These are phyloP conservation scores for Chalaropsis thielavioides DNA, from an alignment of 2,329 filamentous ascomycete genomes.

Conservation along the genomic window DNA sequence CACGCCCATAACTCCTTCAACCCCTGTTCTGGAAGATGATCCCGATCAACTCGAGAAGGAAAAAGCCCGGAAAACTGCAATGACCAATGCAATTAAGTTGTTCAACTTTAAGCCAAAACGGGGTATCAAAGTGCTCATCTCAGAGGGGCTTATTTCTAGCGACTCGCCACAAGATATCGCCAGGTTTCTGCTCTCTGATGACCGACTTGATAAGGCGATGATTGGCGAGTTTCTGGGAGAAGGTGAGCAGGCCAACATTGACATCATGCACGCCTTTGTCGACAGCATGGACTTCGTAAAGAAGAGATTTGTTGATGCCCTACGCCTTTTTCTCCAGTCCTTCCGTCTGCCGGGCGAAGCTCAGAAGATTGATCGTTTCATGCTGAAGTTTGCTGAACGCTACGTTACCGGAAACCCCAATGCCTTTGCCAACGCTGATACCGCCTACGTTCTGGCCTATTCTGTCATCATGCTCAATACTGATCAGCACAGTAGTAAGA, in stretches of 20 bases:
- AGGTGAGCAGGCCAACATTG: slow-evolving; percentile 82
- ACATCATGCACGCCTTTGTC: slow-evolving; percentile 97
- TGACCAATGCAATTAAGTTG: slow-evolving; percentile 73
- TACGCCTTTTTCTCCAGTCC: slow-evolving; percentile 82
- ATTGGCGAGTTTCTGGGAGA: slow-evolving; percentile 92
- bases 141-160: slow-evolving; percentile 75
- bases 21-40: slow-evolving; percentile 68
- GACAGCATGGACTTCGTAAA: slow-evolving; percentile 88
- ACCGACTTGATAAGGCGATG: slow-evolving; percentile 76
- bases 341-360: slow-evolving; percentile 92
- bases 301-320: slow-evolving; percentile 79
- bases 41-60: slow-evolving; percentile 87
- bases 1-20: slow-evolving; percentile 37
- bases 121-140: slow-evolving; percentile 69
- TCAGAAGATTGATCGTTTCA: slow-evolving; percentile 98
- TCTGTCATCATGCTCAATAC: slow-evolving; percentile 96
- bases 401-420: slow-evolving; percentile 93
- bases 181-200: slow-evolving; percentile 63
- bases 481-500: slow-evolving; percentile 81
- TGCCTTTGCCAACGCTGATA: slow-evolving; percentile 95
- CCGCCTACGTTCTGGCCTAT: slow-evolving; percentile 88
- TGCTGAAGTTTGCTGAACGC: slow-evolving; percentile 96
- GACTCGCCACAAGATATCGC: slow-evolving; percentile 71
- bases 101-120: slow-evolving; percentile 98
- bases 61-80: slow-evolving; percentile 82